Evolutionary conservation across 352 stramenopile genomes (phyloP).

Genomic region (Pythium dissotocum): DNA sequence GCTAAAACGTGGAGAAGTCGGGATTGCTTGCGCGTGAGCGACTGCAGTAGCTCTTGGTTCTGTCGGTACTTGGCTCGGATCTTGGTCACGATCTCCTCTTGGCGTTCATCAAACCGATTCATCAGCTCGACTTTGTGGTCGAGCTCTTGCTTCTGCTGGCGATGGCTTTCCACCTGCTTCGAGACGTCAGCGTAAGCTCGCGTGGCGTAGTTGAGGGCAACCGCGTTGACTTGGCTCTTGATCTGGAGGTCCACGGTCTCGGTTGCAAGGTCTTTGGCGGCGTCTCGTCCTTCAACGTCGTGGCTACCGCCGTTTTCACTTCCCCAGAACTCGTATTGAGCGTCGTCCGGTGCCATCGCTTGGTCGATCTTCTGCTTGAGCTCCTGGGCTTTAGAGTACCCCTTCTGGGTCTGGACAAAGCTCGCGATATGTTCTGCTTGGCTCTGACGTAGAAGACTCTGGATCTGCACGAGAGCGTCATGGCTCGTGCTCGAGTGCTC

Average conservation of each 20-base stretch:
- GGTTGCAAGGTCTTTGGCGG: slow-evolving; percentile 2
- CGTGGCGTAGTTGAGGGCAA: slow-evolving; percentile 21
- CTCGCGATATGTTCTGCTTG: slow-evolving; percentile 44
- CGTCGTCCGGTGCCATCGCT: slow-evolving; percentile 9
- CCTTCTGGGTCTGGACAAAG: slow-evolving; percentile 38
- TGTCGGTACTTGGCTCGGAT: slow-evolving; percentile 33
- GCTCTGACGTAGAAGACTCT: slow-evolving; percentile 35
- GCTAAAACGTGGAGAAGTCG: slow-evolving; percentile 20
- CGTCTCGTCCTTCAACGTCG: neutral
- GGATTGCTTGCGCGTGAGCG: slow-evolving; percentile 30
- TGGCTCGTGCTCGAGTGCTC: slow-evolving; percentile 34
- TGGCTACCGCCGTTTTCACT: neutral
- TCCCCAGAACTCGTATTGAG: slow-evolving; percentile 26
- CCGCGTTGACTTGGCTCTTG: slow-evolving; percentile 26
- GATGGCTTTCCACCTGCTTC: slow-evolving; percentile 25
- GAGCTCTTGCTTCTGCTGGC: slow-evolving; percentile 37
- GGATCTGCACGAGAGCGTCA: slow-evolving; percentile 44
- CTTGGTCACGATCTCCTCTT: slow-evolving; percentile 37
- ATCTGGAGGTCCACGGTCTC: slow-evolving; percentile 39
- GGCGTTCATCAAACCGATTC: slow-evolving; percentile 42
- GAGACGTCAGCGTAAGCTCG: slow-evolving; percentile 24
- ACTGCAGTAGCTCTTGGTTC: slow-evolving; percentile 30
- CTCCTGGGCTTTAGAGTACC: slow-evolving; percentile 31
- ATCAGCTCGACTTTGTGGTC: slow-evolving; percentile 46
- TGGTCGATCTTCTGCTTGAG: slow-evolving; percentile 18